Evolutionary conservation across 2,329 filamentous ascomycete species (phyloP), one percentile per base, ranked within the genome.

Genomic region (Beauveria scarabaeidicola): DNA sequence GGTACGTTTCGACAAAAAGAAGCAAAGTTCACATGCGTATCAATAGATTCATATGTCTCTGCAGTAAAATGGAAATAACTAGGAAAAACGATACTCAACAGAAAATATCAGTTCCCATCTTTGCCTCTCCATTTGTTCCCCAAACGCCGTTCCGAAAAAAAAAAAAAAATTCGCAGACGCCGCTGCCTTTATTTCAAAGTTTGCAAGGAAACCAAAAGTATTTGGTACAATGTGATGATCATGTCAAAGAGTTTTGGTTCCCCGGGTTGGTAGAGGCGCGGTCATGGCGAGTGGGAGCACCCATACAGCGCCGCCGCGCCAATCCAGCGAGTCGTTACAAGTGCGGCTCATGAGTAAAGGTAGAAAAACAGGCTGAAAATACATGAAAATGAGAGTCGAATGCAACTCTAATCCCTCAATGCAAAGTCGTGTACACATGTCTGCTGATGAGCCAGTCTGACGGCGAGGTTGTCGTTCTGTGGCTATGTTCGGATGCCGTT

Each of bases 121-220:
- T 36, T 61, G 67, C 68, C 68, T 70, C 65, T 64, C 65, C 36
- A 40, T 62, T 61, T 67, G 67, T 66, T 66, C 63, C 68, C 58
- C 27, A 63, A 72, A 72, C 70, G 70, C 70, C 70, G 66, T 60
- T 64, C 67, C 64, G 66, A 63, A 67, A 63, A 46, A 47, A 23
- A 25, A 52, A 44, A 11, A 46, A 17, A 47, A 46, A 7, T 40
- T 40, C 29, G 40, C 41, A 61, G 60, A 65, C 66, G 65, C 67
- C 69, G 58, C 21, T 59, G 7, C 36, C 51, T 44, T 52, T 38
- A 5, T 29, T 50, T 36, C 32, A 36, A 36, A 36, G 29, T 40
- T 47, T 36, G 47, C 47, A 44, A 27, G 38, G 32, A 44, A 58
- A 21, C 44, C 36, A 23, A 43, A 51, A 51, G 8, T 4, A 44